A percentile compares a stretch with the other conserved stretches of the same genome.
Conservation (phyloP, 352 stramenopile species). For the Phytophthora agathidicida region DNA sequence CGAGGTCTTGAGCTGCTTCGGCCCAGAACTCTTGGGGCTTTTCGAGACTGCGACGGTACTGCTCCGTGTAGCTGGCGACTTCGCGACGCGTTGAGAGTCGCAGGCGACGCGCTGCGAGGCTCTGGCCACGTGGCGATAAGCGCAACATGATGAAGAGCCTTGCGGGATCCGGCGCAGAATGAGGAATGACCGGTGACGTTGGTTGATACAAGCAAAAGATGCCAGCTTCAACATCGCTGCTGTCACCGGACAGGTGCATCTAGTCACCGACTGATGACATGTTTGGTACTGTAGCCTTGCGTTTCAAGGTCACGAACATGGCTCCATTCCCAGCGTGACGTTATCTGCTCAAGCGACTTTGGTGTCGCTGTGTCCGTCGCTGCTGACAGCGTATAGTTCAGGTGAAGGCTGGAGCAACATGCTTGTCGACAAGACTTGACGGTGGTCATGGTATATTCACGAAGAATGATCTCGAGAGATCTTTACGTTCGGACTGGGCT, state of each 20-base stretch:
- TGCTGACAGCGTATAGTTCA: neutral
- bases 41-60: slow-evolving; percentile 52
- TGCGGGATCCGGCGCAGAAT: slow-evolving; percentile 16
- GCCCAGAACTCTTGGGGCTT: slow-evolving; percentile 56
- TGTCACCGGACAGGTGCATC: slow-evolving; percentile 6
- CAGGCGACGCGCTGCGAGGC: neutral
- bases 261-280: neutral
- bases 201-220: too few relatives aligned
- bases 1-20: slow-evolving; percentile 53
- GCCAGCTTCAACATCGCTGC: too few relatives aligned
- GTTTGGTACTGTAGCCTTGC: slow-evolving; percentile 21
- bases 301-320: slow-evolving; percentile 27
- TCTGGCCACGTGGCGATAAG: slow-evolving; percentile 1
- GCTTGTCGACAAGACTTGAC: slow-evolving; percentile 20
- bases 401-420: too few relatives aligned
- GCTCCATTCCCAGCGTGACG: neutral
- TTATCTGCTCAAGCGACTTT: slow-evolving; percentile 10
- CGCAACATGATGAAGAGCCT: slow-evolving; percentile 18
- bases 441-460: too few relatives aligned
- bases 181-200: slow-evolving; percentile 23
- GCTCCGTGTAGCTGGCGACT: slow-evolving; percentile 45
- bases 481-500: too few relatives aligned
- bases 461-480: too few relatives aligned
- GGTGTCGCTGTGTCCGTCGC: neutral
- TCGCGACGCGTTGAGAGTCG: slow-evolving; percentile 1